Base-by-base conservation (phyloP, 2,329 filamentous ascomycete species). In the Hypoxylon sp. region DNA sequence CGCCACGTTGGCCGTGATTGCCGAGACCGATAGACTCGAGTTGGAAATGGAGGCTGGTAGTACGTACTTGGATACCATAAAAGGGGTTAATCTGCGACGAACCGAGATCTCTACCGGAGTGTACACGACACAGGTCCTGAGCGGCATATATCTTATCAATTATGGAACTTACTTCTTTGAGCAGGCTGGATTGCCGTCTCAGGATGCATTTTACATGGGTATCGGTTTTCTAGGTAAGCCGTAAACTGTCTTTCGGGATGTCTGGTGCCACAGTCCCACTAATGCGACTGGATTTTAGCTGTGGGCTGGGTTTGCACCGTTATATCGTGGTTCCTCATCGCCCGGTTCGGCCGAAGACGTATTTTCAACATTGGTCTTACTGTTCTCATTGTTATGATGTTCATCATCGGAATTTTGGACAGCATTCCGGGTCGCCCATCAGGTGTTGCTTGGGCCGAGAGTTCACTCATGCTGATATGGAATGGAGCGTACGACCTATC, bases 121-220 rank as follows among this genome's bases (percentile, higher is more conserved):
- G 5, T 91, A 90, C 81, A 85, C 87, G 3, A 89, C 89, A 2
- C 90, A 92, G 73, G 89, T 90, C 19, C 80, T 91, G 1, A 87
- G 85, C 56, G 89, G 90, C 24, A 88, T 89, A 68, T 88, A 89
- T 13, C 86, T 91, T 69, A 88, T 89, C 52, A 87, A 87, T 63
- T 92, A 90, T 70, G 88, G 87, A 0, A 90, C 87, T 1, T 89
- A 89, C 73, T 86, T 86, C 74, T 88, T 90, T 72, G 79, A 86
- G 68, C 85, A 87, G 73, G 87, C 87, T 2, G 88, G 88, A 1
- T 76, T 90, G 29, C 72, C 78, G 0, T 79, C 83, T 1, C 78
- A 80, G 13, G 81, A 83, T 24, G 82, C 87, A 0, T 90, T 88
- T 67, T 80, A 85, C 61, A 87, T 90, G 74, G 83, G 86, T 9